Evolutionary conservation across 306 rosid species (phyloP), one percentile per base, ranked within the genome.

Genomic region (Adenanthera pavonina): DNA sequence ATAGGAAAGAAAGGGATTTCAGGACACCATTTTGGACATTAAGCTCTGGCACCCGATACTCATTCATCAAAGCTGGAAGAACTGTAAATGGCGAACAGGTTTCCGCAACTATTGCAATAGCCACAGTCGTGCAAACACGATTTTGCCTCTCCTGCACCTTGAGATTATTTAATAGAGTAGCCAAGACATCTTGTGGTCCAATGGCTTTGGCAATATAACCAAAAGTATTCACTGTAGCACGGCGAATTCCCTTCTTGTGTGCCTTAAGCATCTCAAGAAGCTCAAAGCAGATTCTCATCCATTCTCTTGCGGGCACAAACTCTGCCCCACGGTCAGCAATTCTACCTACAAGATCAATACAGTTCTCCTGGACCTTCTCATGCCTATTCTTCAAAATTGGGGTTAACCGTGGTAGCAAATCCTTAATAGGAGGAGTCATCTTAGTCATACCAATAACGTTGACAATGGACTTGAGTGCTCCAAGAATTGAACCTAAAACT

Each of bases 191-290:
- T 60, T 95, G 97, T 8, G 98, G 98, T 38, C 98, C 98, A 74
- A 95, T 91, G 86, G 97, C 98, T 81, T 95, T 92, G 0, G 98
- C 98, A 78, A 95, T 92, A 70, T 91, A 92, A 4, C 97, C 98
- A 20, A 95, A 95, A 16, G 97, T 95, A 86, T 92, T 95, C 70
- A 95, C 98, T 0, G 97, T 89, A 40, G 97, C 97, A 59, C 98
- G 89, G 72, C 98, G 92, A 64, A 95, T 92, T 14, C 98, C 98
- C 85, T 95, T 92, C 86, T 92, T 95, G 85, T 92, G 97, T 43
- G 98, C 98, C 88, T 94, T 94, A 1, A 94, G 97, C 98, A 94
- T 94, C 94, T 94, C 98, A 47, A 94, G 98, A 80, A 94, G 93
- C 89, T 94, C 97, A 73, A 92, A 94, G 84, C 98, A 94, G 78